A percentile compares a stretch with the other conserved stretches of the same genome.
phyloP scores from a whole-genome alignment of 441 rosid species.

The Dalechampia spathulata region DNA sequence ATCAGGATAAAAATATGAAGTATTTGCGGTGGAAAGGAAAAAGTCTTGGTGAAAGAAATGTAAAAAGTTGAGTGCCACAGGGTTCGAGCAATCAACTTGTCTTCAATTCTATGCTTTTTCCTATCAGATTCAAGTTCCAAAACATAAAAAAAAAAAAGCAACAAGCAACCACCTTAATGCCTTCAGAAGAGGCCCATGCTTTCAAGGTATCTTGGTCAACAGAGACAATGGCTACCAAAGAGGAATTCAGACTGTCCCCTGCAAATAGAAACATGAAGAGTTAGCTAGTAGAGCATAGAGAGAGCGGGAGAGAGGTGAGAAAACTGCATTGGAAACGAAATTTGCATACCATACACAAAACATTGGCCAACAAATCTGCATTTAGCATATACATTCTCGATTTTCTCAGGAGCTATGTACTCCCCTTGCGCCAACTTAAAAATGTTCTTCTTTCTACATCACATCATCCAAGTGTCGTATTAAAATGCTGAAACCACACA shows the following conservation, averaged over 20 bases:
- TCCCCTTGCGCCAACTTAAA: constrained; percentile 99
- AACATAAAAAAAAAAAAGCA: too few species aligned
- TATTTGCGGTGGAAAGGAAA: not conserved
- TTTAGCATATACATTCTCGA: constrained; percentile 92
- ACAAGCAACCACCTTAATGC: constrained; percentile 53
- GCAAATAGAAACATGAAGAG: constrained; percentile 15
- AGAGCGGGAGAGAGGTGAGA: constrained; percentile 9
- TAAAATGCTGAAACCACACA: not conserved
- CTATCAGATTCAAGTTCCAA: not conserved
- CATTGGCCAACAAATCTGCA: constrained; percentile 79
- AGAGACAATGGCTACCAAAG: constrained; percentile 77
- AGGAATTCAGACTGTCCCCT: constrained; percentile 96
- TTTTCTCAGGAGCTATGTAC: constrained; percentile 98
- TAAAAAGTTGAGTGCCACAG: not conserved
- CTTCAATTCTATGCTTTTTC: not conserved
- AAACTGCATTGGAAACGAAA: not conserved
- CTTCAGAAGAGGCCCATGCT: constrained; percentile 85
- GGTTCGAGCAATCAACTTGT: not conserved
- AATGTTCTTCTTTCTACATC: constrained; percentile 92
- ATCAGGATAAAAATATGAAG: not conserved
- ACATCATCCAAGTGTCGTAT: constrained; percentile 7
- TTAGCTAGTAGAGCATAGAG: constrained; percentile 7
- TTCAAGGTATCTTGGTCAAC: constrained; percentile 71
- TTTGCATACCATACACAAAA: constrained; percentile 73
- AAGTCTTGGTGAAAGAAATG: not conserved